phyloP scores from a whole-genome alignment of 179 eudicot genomes.

The Beta lomatogona region DNA sequence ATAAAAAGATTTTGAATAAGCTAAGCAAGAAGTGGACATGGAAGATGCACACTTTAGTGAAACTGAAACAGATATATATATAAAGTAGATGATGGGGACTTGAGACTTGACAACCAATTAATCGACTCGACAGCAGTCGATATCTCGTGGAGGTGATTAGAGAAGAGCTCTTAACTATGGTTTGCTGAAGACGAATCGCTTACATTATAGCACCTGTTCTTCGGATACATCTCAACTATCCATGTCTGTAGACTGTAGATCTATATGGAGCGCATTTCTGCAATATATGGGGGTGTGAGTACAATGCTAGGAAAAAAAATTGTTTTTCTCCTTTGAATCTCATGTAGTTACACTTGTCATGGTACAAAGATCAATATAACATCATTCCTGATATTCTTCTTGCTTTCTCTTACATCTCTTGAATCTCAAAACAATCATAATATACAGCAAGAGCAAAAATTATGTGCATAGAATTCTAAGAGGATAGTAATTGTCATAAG shows the following conservation, averaged over 20 bases:
- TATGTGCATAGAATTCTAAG: neutral
- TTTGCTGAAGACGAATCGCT: neutral
- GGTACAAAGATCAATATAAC: neutral
- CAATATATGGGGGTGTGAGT: too few species aligned
- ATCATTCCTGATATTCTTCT: neutral
- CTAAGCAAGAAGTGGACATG: too few species aligned
- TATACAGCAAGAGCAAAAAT: neutral
- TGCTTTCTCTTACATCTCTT: neutral
- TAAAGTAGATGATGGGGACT: too few species aligned
- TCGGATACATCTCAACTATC: neutral
- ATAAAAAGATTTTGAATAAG: too few species aligned
- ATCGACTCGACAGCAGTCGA: slow-evolving; percentile 73
- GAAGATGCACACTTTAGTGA: too few species aligned
- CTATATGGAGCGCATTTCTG: too few species aligned
- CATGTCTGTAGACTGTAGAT: neutral
- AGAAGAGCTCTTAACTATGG: slow-evolving; percentile 1
- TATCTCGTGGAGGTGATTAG: slow-evolving; percentile 34
- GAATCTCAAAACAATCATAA: neutral
- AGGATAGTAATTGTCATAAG: neutral
- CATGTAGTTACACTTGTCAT: too few species aligned
- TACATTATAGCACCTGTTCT: neutral
- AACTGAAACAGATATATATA: too few species aligned
- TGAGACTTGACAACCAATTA: too few species aligned
- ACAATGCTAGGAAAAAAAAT: neutral
- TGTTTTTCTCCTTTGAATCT: too few species aligned